phyloP scores from a whole-genome alignment of 2,329 filamentous ascomycete species.

The Stagonosporopsis vannaccii region DNA sequence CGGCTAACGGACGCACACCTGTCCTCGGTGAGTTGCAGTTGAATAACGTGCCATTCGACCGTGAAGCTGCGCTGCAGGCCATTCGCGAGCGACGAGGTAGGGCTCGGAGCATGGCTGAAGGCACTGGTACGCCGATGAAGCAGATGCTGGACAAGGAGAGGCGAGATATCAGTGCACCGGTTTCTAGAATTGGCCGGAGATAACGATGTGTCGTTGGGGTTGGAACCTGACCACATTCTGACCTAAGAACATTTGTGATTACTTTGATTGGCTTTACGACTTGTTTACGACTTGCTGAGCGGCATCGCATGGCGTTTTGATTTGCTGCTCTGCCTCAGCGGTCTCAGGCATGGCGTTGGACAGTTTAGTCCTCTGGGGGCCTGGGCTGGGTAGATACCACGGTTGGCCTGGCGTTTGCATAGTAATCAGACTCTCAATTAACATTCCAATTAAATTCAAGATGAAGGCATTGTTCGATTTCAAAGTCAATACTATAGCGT shows the following conservation, averaged over 20 bases:
- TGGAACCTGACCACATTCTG: neutral
- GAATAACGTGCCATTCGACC: conserved; percentile 53
- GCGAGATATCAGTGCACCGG: conserved; percentile 58
- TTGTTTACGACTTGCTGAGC: conserved; percentile 32
- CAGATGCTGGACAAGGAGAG: conserved; percentile 61
- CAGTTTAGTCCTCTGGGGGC: conserved; percentile 12
- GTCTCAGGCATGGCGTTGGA: conserved; percentile 14
- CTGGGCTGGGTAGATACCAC: conserved; percentile 36
- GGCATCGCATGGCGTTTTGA: conserved; percentile 47
- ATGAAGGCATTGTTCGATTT: neutral
- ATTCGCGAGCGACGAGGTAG: conserved; percentile 76
- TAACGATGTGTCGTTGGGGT: conserved; percentile 16
- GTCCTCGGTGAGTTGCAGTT: conserved; percentile 42
- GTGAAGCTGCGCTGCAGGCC: conserved; percentile 77
- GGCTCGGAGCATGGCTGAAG: conserved; percentile 72
- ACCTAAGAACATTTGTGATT: neutral
- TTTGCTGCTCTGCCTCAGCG: conserved; percentile 13
- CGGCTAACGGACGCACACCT: conserved; percentile 37
- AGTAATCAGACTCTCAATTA: neutral
- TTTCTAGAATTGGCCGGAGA: conserved; percentile 35
- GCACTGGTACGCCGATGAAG: conserved; percentile 67
- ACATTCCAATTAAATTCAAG: neutral
- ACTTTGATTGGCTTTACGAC: conserved; percentile 21
- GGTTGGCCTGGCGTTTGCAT: conserved; percentile 19
- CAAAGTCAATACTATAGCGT: neutral